Evolutionary conservation across 129 eudicot genomes (phyloP), one percentile per base, ranked within the genome.

Genomic region (Smallanthus sonchifolius): DNA sequence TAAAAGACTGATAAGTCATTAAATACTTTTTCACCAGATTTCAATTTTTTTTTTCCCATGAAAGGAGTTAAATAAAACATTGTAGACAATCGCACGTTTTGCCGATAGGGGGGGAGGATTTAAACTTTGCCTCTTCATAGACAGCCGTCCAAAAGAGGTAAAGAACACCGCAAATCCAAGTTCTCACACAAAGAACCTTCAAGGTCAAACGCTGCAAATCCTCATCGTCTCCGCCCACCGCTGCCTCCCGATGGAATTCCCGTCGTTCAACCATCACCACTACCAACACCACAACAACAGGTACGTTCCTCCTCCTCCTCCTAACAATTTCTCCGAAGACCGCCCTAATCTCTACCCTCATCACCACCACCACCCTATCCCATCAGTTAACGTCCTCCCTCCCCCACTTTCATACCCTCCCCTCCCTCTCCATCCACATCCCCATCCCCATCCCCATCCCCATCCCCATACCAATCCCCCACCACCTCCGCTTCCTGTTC

Each of bases 251-350:
- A 85, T 85, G 89, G 89, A 83, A n/a, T 84, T 70, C 72, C 83
- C 88, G 45, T 72, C 86, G 54, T 83, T 75, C 89, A 57, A 72
- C 76, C 82, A 75, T 74, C 82, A 75, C 63, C 82, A 76, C n/a
- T 68, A 77, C 69, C 82, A 54, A 51, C 52, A 49, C 69, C 82
- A 55, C 69, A 44, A 49, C 51, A 65, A 19, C 86, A 84, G 85
- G 88, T 87, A 82, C 79, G 86, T 54, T 45, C 81, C 65, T 24
- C 82, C 72, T 34, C 84, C 75, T 40, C 51, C 63, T 39, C 52
- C 68, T 10, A 73, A 69, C 20, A 73, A 43, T 73, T 78, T 75
- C 79, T 15, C 85, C 34, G 81, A 76, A 34, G 78, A 83, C 45
- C 75, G 54, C 57, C 68, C 44, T 2, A 69, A 75, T 70, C 65